These are phyloP conservation scores for Cryptosporidium felis DNA, from an alignment of 169 alveolate species.

Conservation along the genomic window DNA sequence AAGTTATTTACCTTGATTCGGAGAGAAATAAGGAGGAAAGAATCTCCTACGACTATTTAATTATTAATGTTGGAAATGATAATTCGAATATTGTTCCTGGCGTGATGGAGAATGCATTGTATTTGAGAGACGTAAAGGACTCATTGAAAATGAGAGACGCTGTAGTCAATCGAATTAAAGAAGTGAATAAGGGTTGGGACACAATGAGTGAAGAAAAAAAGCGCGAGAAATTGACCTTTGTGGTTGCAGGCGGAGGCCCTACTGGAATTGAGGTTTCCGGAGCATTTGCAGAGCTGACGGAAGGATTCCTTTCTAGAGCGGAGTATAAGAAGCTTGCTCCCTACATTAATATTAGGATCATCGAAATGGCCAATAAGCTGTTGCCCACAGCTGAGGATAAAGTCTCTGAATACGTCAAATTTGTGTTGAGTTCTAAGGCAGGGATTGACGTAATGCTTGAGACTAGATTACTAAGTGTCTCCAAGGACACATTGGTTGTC, in stretches of 20 bases:
- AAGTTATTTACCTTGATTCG: slow-evolving; percentile 33
- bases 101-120: slow-evolving; percentile 28
- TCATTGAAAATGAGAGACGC: slow-evolving; percentile 35
- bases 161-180: background rate
- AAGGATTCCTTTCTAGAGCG: background rate
- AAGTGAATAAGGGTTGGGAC: slow-evolving; percentile 28
- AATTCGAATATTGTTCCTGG: slow-evolving; percentile 45
- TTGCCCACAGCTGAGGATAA: slow-evolving; percentile 71
- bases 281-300: slow-evolving; percentile 47
- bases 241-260: slow-evolving; percentile 72
- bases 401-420: slow-evolving; percentile 43
- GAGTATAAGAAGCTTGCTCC: slow-evolving; percentile 3
- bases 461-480: slow-evolving; percentile 56
- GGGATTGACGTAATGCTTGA: slow-evolving; percentile 68
- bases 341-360: slow-evolving; percentile 32
- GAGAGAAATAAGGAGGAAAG: background rate
- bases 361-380: slow-evolving; percentile 72
- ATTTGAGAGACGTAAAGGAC: slow-evolving; percentile 5
- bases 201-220: slow-evolving; percentile 29
- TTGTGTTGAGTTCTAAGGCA: slow-evolving; percentile 38
- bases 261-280: slow-evolving; percentile 65
- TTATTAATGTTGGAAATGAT: slow-evolving; percentile 58
- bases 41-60: slow-evolving; percentile 35
- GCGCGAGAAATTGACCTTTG: slow-evolving; percentile 11
- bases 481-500: background rate